Evolutionary conservation across 1,139 yeast genomes (phyloP).

Genomic region (Fermentozyma sake): DNA sequence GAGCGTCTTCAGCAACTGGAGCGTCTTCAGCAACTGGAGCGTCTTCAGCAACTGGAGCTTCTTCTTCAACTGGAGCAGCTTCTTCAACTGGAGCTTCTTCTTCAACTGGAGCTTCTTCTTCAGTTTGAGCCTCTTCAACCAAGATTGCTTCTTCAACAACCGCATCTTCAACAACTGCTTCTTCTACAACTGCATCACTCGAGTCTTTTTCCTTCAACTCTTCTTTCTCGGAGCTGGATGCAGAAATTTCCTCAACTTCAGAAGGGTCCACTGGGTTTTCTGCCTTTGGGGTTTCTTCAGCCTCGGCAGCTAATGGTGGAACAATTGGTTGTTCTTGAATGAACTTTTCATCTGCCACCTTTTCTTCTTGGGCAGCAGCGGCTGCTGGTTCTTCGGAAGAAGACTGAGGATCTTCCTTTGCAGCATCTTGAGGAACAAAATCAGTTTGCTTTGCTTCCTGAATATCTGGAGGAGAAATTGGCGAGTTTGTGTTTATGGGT

Average conservation of each 20-base stretch:
- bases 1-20: constrained; percentile 1
- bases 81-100: constrained; percentile 2
- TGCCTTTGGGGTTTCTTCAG: constrained; percentile 10
- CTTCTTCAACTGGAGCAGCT: constrained; percentile 1
- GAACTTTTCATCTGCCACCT: constrained; percentile 1
- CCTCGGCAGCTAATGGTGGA: constrained; percentile 24
- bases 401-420: constrained; percentile 3
- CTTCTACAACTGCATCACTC: background rate
- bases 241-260: constrained; percentile 5
- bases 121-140: constrained; percentile 1
- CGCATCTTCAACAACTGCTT: constrained; percentile 1
- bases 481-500: constrained; percentile 1
- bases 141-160: background rate
- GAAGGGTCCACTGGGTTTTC: constrained; percentile 7
- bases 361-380: background rate
- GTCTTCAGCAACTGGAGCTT: constrained; percentile 1
- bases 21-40: constrained; percentile 5
- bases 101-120: constrained; percentile 1
- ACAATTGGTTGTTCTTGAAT: constrained; percentile 11
- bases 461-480: background rate
- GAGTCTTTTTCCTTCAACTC: constrained; percentile 2
- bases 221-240: background rate
- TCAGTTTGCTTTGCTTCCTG: constrained; percentile 6
- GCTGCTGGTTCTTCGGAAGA: constrained; percentile 2
- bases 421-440: constrained; percentile 6